Percentiles rank a stretch among this genome's conserved stretches.
Conservation (phyloP, 2,329 filamentous ascomycete genomes). For the Beauveria australis region DNA sequence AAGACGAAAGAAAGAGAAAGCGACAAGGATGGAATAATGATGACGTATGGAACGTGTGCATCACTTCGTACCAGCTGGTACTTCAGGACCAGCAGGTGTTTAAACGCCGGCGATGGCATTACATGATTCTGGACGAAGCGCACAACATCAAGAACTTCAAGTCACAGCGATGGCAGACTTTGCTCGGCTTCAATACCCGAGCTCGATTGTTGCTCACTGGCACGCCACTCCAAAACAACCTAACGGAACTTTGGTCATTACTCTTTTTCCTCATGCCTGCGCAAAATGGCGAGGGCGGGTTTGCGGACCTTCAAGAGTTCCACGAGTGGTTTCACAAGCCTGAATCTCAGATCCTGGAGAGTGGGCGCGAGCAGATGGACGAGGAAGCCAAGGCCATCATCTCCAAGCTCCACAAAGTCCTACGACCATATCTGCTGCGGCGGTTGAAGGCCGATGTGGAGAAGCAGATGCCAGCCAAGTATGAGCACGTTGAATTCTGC, state of each 20-base stretch:
- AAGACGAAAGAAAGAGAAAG: conserved; percentile 86
- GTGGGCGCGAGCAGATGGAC: conserved; percentile 87
- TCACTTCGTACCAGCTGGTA: conserved; percentile 95
- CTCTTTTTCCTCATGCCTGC: conserved; percentile 95
- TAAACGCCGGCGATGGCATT: conserved; percentile 89
- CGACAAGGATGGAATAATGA: conserved; percentile 90
- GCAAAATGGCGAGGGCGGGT: conserved; percentile 77
- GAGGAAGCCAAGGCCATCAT: conserved; percentile 90
- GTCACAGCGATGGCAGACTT: conserved; percentile 90
- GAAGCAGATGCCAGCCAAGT: conserved; percentile 97
- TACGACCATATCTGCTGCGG: conserved; percentile 84
- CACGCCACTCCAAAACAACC: conserved; percentile 91
- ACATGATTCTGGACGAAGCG: conserved; percentile 95
- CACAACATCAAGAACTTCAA: conserved; percentile 99
- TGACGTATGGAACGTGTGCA: conserved; percentile 92
- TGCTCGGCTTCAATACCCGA: conserved; percentile 87
- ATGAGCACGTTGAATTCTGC: conserved; percentile 94
- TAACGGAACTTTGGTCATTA: conserved; percentile 94
- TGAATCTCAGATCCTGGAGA: conserved; percentile 92
- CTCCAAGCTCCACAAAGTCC: conserved; percentile 83
- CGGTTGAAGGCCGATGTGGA: conserved; percentile 94
- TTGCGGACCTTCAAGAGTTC: conserved; percentile 92
- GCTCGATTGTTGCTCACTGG: conserved; percentile 83
- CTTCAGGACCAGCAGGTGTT: conserved; percentile 91
- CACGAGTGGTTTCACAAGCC: conserved; percentile 93